A percentile compares a stretch with the other conserved stretches of the same genome.
These are phyloP conservation scores for Penicillium griseofulvum DNA, from an alignment of 2,329 filamentous ascomycete genomes.

Conservation along the genomic window DNA sequence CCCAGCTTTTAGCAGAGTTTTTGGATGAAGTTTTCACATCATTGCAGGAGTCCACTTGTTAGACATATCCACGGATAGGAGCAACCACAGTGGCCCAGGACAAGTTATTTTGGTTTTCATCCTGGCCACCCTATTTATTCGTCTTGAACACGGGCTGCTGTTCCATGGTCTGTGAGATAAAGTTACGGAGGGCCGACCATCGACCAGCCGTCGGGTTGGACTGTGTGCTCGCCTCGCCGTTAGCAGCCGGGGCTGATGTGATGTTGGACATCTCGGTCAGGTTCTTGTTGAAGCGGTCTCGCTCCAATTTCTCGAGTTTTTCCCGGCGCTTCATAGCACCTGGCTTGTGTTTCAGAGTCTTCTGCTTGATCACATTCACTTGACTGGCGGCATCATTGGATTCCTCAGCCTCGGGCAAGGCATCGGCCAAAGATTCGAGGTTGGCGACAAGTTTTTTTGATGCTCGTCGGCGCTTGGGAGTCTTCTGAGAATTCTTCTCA, in stretches of 20 bases:
- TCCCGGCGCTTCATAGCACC: conserved; percentile 83
- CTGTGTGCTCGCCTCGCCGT: conserved; percentile 17
- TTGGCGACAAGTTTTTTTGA: conserved; percentile 75
- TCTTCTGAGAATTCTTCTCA: conserved; percentile 57
- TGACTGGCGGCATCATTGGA: conserved; percentile 48
- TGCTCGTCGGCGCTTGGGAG: conserved; percentile 64
- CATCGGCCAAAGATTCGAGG: conserved; percentile 73
- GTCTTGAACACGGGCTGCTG: conserved; percentile 72
- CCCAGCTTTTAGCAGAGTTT: not conserved
- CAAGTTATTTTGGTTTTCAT: not conserved
- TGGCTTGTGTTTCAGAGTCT: conserved; percentile 69
- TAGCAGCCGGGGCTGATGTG: conserved; percentile 24
- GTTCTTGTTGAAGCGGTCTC: conserved; percentile 78
- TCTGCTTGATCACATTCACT: conserved; percentile 69
- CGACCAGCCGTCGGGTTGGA: conserved; percentile 53
- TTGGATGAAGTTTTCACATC: not conserved
- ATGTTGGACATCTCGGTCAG: conserved; percentile 68
- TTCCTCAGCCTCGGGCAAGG: conserved; percentile 63
- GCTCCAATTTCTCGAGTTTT: conserved; percentile 74
- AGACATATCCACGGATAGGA: not conserved
- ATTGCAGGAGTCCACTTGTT: not conserved
- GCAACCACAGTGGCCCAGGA: not conserved
- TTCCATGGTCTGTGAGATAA: conserved; percentile 86
- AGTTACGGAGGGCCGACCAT: conserved; percentile 79
- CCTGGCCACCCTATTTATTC: conserved; percentile 21